phyloP scores from a whole-genome alignment of 1,284 basidiomycete genomes.

The Pyrrhoderma noxium region DNA sequence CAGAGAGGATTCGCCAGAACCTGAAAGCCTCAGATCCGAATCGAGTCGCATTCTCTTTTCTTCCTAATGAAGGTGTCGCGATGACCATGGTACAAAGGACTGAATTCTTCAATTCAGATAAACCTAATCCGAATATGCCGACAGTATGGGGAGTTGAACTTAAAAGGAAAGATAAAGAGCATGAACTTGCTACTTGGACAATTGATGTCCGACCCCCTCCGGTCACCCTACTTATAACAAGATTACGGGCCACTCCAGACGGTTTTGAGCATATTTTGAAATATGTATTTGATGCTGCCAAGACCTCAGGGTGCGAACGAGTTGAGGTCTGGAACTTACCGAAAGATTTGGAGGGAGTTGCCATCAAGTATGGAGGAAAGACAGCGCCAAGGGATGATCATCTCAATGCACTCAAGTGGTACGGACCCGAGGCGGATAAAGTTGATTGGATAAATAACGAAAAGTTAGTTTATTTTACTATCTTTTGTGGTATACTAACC shows the following conservation, averaged over 20 bases:
- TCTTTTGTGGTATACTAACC: not conserved
- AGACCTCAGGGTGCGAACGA: conserved; percentile 31
- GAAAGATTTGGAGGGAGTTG: conserved; percentile 29
- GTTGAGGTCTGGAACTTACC: conserved; percentile 54
- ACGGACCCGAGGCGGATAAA: conserved; percentile 35
- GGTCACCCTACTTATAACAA: conserved; percentile 42
- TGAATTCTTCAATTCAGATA: conserved; percentile 34
- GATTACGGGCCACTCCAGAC: conserved; percentile 32
- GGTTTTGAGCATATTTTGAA: conserved; percentile 28
- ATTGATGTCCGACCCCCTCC: conserved; percentile 34
- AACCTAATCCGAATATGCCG: conserved; percentile 17
- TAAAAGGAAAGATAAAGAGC: not conserved
- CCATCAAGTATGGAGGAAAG: conserved; percentile 31
- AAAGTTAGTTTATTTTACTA: conserved; percentile 9
- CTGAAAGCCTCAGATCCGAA: not conserved
- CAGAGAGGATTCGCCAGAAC: conserved; percentile 18
- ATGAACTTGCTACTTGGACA: conserved; percentile 46
- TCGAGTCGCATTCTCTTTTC: conserved; percentile 10
- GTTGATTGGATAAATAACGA: conserved; percentile 53
- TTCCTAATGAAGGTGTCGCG: conserved; percentile 15
- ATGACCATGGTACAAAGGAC: conserved; percentile 19
- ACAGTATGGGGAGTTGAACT: conserved; percentile 8
- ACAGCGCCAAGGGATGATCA: conserved; percentile 39
- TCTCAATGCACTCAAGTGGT: conserved; percentile 51
- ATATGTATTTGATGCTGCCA: conserved; percentile 34